Conservation (phyloP, 2,329 filamentous ascomycete genomes). For the Sclerotinia trifoliorum region DNA sequence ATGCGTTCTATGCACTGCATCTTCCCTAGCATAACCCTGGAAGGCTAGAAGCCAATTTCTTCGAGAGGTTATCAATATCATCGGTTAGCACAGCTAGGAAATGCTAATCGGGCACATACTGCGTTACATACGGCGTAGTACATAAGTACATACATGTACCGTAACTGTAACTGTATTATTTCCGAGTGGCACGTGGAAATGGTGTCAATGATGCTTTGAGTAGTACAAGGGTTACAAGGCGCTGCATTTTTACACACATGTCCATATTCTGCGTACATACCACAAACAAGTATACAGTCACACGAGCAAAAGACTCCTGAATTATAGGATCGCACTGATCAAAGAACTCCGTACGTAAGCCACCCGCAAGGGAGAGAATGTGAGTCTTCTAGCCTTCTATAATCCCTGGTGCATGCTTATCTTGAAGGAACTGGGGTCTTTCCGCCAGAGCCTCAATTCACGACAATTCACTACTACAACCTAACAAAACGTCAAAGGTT, state of each 20-base stretch:
- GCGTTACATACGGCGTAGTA: too few species aligned
- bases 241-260: not conserved
- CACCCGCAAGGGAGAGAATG: not conserved
- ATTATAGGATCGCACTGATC: too few species aligned
- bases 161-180: not conserved
- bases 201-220: not conserved
- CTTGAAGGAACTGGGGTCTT: slow-evolving; percentile 4
- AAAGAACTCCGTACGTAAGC: not conserved
- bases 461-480: not conserved
- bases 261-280: not conserved
- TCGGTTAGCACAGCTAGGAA: too few species aligned
- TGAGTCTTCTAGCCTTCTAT: not conserved
- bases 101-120: too few species aligned
- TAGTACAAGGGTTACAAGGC: not conserved
- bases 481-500: not conserved
- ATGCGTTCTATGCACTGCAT: slow-evolving; percentile 10
- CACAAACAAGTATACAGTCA: not conserved
- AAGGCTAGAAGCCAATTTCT: slow-evolving; percentile 7
- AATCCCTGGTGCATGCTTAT: slow-evolving; percentile 7
- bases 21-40: not conserved
- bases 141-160: not conserved
- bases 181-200: not conserved
- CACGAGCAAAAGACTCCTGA: too few species aligned
- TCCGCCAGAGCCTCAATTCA: slow-evolving; percentile 2
- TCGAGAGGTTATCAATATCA: not conserved